These are phyloP conservation scores for Penicillium angulare DNA, from an alignment of 495 filamentous ascomycete species.

Conservation along the genomic window DNA sequence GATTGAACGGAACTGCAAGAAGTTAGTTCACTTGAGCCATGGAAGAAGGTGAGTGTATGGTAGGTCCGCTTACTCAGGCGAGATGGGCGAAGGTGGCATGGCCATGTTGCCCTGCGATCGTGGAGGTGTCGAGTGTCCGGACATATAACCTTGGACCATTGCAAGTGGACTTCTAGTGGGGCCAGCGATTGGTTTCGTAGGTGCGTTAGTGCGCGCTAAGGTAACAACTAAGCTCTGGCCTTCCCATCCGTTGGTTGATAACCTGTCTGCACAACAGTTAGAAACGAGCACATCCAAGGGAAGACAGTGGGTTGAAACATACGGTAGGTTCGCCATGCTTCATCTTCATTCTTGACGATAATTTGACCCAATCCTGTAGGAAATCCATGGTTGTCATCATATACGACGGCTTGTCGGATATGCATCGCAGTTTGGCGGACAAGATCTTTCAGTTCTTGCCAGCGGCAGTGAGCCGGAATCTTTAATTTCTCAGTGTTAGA, in stretches of 20 bases:
- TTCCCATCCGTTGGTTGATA: conserved; percentile 47
- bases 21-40: not conserved
- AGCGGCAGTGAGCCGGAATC: conserved; percentile 48
- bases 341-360: conserved; percentile 49
- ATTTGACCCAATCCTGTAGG: conserved; percentile 48
- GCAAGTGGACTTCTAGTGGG: conserved; percentile 41
- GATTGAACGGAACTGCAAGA: conserved; percentile 26
- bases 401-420: conserved; percentile 49
- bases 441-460: conserved; percentile 50
- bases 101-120: conserved; percentile 26
- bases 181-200: conserved; percentile 44
- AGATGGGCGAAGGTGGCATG: conserved; percentile 38
- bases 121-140: conserved; percentile 40
- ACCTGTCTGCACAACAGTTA: conserved; percentile 31
- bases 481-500: conserved; percentile 10
- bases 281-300: not conserved
- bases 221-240: conserved; percentile 47
- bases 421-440: conserved; percentile 47
- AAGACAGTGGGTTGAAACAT: conserved; percentile 8
- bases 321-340: conserved; percentile 50
- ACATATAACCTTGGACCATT: conserved; percentile 26
- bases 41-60: not conserved
- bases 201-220: conserved; percentile 41
- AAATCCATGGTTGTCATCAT: conserved; percentile 46
- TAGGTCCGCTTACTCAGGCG: conserved; percentile 34